phyloP scores from a whole-genome alignment of 2,329 filamentous ascomycete genomes.

The Aspergillus sp. region DNA sequence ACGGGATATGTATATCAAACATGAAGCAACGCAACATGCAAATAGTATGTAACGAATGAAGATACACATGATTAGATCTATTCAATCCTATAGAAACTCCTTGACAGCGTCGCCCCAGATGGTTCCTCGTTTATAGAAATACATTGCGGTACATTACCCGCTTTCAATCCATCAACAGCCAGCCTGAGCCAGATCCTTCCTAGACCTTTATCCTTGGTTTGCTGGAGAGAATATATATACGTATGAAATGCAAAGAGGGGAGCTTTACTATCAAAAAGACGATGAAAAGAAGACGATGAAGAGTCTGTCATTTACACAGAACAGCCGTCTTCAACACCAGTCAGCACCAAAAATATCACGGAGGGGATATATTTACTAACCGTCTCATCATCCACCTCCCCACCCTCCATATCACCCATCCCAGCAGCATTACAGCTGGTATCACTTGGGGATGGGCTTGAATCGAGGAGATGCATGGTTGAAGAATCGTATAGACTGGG shows the following conservation, averaged over 20 bases:
- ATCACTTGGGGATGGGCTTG: too few relatives aligned
- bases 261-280: slow-evolving; percentile 50
- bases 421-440: too few relatives aligned
- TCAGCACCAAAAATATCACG: too few relatives aligned
- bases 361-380: too few relatives aligned
- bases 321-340: slow-evolving; percentile 38
- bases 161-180: slow-evolving; percentile 58
- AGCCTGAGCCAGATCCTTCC: slow-evolving; percentile 52
- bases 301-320: slow-evolving; percentile 57
- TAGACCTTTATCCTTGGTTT: slow-evolving; percentile 53
- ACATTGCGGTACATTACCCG: slow-evolving; percentile 56
- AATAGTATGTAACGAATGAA: too few relatives aligned
- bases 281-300: slow-evolving; percentile 60
- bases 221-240: slow-evolving; percentile 52
- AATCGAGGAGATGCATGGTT: neutral
- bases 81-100: slow-evolving; percentile 39
- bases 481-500: neutral
- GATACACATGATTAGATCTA: too few relatives aligned
- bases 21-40: too few relatives aligned
- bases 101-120: slow-evolving; percentile 55
- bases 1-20: slow-evolving; percentile 27
- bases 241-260: slow-evolving; percentile 61
- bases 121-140: slow-evolving; percentile 54
- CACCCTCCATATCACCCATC: too few relatives aligned
- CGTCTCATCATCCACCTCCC: too few relatives aligned